These are phyloP conservation scores for Triglochin maritima DNA, from an alignment of 106 monocot species.

Conservation along the genomic window DNA sequence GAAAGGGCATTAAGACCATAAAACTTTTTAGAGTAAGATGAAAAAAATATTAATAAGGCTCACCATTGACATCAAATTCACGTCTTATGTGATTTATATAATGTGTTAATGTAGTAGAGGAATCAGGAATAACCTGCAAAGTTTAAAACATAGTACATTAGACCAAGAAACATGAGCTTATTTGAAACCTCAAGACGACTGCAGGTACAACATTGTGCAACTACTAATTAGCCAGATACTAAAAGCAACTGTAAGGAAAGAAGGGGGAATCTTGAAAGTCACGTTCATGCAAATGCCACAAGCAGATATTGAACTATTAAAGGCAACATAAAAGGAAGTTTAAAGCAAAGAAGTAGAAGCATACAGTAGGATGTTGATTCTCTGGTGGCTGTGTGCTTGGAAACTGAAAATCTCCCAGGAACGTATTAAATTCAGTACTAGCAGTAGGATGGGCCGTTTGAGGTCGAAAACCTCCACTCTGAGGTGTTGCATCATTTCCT, in stretches of 20 bases:
- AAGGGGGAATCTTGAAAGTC: no score
- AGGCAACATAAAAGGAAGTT: background rate
- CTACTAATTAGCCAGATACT: no score
- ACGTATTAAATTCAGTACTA: constrained; percentile 23
- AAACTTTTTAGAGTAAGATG: background rate
- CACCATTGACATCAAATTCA: constrained; percentile 51
- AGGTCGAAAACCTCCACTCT: constrained; percentile 22
- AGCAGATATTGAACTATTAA: background rate
- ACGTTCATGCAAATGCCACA: no score
- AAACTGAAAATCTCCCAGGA: constrained; percentile 14
- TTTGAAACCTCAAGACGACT: no score
- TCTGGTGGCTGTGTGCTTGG: constrained; percentile 28
- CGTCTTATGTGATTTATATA: constrained; percentile 52
- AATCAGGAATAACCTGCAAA: constrained; percentile 81
- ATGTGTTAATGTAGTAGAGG: constrained; percentile 66
- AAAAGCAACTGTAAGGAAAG: no score
- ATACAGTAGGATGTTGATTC: constrained; percentile 44
- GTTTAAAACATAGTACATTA: background rate
- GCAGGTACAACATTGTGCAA: no score
- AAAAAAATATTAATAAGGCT: constrained; percentile 5
- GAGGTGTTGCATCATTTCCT: constrained; percentile 26
- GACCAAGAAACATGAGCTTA: background rate
- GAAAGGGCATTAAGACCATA: no score
- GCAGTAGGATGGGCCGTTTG: constrained; percentile 18
- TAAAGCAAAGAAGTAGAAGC: background rate